phyloP scores from a whole-genome alignment of 108 stramenopile genomes.

The Nitzschia sp. region DNA sequence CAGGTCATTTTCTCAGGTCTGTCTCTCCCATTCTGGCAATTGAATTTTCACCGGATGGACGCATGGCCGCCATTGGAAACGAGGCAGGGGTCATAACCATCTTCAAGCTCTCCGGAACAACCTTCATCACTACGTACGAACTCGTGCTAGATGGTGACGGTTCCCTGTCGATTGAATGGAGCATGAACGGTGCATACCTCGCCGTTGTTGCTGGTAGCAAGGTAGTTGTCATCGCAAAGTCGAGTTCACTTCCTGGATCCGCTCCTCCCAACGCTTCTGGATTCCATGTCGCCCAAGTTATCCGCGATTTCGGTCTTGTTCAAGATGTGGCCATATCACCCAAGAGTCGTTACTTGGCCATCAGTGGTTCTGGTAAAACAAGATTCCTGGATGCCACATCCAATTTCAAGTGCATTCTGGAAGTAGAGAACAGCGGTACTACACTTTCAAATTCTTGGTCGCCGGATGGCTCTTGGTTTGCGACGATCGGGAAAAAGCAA shows the following conservation, averaged over 20 bases:
- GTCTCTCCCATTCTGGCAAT: constrained; percentile 56
- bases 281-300: constrained; percentile 57
- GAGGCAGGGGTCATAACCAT: constrained; percentile 69
- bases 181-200: constrained; percentile 51
- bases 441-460: constrained; percentile 53
- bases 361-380: constrained; percentile 38
- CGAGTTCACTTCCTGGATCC: constrained; percentile 15
- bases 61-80: constrained; percentile 61
- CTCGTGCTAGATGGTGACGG: constrained; percentile 47
- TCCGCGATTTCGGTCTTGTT: constrained; percentile 43
- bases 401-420: constrained; percentile 29
- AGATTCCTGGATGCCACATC: constrained; percentile 45
- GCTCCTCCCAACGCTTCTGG: constrained; percentile 41
- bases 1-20: constrained; percentile 54
- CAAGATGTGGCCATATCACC: constrained; percentile 47
- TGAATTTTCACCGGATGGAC: constrained; percentile 64
- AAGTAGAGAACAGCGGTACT: constrained; percentile 18
- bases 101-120: constrained; percentile 43
- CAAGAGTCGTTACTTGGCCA: constrained; percentile 50
- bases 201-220: constrained; percentile 47
- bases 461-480: constrained; percentile 54
- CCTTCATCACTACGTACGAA: constrained; percentile 64
- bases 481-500: constrained; percentile 47
- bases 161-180: constrained; percentile 64
- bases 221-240: constrained; percentile 45